Evolutionary conservation across 176 grass and related monocot species (phyloP).

Genomic region (Aegilops speltoides): DNA sequence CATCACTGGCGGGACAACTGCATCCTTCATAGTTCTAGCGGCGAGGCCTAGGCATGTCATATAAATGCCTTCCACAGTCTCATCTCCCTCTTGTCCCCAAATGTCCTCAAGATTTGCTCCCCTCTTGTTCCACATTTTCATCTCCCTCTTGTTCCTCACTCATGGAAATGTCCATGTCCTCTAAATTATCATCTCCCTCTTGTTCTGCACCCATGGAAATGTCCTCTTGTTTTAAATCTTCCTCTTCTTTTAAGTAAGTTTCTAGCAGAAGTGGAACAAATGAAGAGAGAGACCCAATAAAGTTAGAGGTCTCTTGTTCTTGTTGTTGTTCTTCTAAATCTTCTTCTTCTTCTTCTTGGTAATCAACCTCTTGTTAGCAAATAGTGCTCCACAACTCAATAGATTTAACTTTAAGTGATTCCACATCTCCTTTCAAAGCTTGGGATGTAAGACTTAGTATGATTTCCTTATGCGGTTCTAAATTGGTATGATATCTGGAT

Average conservation of each 20-base stretch:
- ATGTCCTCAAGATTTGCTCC: too few relatives aligned
- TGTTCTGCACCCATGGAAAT: too few relatives aligned
- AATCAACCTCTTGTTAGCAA: constrained; percentile 75
- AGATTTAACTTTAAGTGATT: constrained; percentile 67
- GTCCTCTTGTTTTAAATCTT: constrained; percentile 41
- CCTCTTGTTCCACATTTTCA: background rate
- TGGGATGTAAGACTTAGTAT: constrained; percentile 66
- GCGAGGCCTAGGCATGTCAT: constrained; percentile 72
- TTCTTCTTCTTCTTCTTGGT: too few relatives aligned
- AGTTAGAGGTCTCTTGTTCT: background rate
- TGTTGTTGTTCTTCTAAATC: too few relatives aligned
- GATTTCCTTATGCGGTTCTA: constrained; percentile 67
- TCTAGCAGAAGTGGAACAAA: constrained; percentile 76
- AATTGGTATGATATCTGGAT: constrained; percentile 64
- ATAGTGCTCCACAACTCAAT: constrained; percentile 90
- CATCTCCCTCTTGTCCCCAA: constrained; percentile 27
- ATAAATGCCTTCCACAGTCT: constrained; percentile 61
- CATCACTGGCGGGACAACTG: constrained; percentile 69
- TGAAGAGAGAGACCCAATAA: constrained; percentile 70
- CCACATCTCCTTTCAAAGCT: constrained; percentile 67
- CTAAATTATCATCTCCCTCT: too few relatives aligned
- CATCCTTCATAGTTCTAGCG: constrained; percentile 75
- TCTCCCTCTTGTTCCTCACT: constrained; percentile 35
- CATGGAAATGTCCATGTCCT: too few relatives aligned
- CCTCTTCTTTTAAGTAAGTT: constrained; percentile 80